phyloP scores from a whole-genome alignment of 768 basidiomycete species.

The Naganishia vishniacii region DNA sequence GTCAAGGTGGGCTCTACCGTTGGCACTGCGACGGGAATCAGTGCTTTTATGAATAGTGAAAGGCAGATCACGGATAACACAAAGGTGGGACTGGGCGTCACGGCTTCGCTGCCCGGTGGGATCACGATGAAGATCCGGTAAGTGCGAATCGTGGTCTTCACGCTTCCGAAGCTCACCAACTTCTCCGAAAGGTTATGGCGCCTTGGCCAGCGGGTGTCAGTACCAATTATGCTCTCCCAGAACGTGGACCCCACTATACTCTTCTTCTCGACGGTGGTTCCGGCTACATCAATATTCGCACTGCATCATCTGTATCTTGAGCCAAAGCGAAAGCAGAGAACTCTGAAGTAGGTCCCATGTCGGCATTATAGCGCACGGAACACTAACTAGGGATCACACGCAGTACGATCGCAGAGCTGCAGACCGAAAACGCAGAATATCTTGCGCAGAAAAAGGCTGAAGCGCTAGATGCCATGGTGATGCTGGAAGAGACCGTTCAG shows the following conservation, averaged over 20 bases:
- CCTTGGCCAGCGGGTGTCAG: conserved; percentile 48
- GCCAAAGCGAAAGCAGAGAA: conserved; percentile 40
- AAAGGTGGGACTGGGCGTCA: conserved; percentile 40
- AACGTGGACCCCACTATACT: conserved; percentile 43
- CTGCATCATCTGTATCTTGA: conserved; percentile 48
- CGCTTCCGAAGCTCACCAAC: neutral
- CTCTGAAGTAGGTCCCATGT: conserved; percentile 39
- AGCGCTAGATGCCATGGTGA: conserved; percentile 58
- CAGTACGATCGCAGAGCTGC: conserved; percentile 65
- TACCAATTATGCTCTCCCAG: conserved; percentile 47
- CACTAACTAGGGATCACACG: too few species aligned
- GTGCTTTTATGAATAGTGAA: conserved; percentile 45
- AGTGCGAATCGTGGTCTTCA: neutral
- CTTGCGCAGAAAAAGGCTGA: conserved; percentile 61
- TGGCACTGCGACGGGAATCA: conserved; percentile 32
- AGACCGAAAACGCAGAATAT: conserved; percentile 61
- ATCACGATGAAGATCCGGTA: conserved; percentile 43
- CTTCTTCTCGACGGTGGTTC: conserved; percentile 44
- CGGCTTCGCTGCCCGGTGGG: conserved; percentile 39
- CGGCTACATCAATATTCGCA: conserved; percentile 44
- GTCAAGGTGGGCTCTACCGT: conserved; percentile 40
- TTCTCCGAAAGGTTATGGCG: conserved; percentile 39
- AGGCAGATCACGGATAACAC: conserved; percentile 45
- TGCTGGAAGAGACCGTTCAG: conserved; percentile 65
- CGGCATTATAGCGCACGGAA: too few species aligned